These are phyloP conservation scores for Penicillium sp. DNA, from an alignment of 2,329 filamentous ascomycete species.

Conservation along the genomic window DNA sequence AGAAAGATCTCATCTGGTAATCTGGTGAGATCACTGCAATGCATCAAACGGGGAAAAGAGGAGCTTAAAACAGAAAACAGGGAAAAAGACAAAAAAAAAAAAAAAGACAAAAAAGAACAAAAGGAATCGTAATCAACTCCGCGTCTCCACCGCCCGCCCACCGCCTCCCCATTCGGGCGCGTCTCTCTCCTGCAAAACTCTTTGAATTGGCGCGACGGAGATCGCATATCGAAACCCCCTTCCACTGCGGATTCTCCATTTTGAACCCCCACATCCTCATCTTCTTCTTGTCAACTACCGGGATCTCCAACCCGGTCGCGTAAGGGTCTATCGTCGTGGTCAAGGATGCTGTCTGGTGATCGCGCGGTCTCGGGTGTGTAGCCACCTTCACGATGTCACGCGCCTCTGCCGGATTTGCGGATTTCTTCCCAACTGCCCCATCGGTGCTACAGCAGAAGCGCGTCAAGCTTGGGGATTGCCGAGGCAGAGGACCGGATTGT, in stretches of 20 bases:
- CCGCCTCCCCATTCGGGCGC: conserved; percentile 10
- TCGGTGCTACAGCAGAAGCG: conserved; percentile 56
- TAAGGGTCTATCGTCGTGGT: conserved; percentile 22
- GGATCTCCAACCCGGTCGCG: conserved; percentile 11
- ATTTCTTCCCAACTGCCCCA: conserved; percentile 80
- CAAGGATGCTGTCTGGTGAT: conserved; percentile 43
- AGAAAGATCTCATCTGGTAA: not conserved
- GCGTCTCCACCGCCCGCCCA: conserved; percentile 2
- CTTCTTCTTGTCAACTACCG: conserved; percentile 1
- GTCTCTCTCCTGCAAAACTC: conserved; percentile 16
- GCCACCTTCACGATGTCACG: conserved; percentile 69
- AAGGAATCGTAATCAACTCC: not conserved
- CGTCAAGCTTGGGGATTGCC: conserved; percentile 56
- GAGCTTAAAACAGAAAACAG: not conserved
- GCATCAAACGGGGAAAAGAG: not conserved
- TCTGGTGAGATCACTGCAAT: not conserved
- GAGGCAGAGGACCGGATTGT: conserved; percentile 47
- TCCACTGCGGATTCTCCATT: not conserved
- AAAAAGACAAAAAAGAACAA: not conserved
- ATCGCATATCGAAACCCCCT: not conserved
- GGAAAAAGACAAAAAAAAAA: not conserved
- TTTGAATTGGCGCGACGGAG: conserved; percentile 6
- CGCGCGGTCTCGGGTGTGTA: conserved; percentile 40
- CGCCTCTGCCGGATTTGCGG: conserved; percentile 75
- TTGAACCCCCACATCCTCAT: not conserved